Evolutionary conservation across 768 basidiomycete genomes (phyloP).

Genomic region (Nidula microcarpa): DNA sequence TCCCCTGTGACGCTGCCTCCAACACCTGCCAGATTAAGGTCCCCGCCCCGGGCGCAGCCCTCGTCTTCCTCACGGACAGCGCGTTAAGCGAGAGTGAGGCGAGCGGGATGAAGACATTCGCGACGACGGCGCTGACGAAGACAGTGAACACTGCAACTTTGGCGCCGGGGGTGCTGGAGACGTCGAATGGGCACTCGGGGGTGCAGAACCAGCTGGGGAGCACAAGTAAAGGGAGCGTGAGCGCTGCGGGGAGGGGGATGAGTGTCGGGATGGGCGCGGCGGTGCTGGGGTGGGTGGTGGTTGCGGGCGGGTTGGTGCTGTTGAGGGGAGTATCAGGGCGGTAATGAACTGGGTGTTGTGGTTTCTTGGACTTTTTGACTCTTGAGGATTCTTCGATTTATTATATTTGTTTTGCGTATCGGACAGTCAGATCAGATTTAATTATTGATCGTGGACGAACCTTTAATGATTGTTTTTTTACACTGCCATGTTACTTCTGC

Average conservation of each 20-base stretch:
- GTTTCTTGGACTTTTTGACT: too few species aligned
- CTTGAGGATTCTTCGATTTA: too few species aligned
- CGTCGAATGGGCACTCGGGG: slow-evolving; percentile 54
- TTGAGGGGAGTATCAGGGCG: not conserved
- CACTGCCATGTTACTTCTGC: too few species aligned
- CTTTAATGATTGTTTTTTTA: too few species aligned
- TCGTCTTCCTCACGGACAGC: slow-evolving; percentile 62
- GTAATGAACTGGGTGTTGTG: not conserved
- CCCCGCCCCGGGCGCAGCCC: slow-evolving; percentile 68
- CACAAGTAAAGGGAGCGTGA: slow-evolving; percentile 32
- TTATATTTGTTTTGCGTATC: too few species aligned
- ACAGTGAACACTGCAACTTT: slow-evolving; percentile 50
- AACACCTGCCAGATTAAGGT: slow-evolving; percentile 60
- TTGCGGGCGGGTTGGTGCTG: not conserved
- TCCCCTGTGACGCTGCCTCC: slow-evolving; percentile 52
- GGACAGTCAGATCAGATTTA: too few species aligned
- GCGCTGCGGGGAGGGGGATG: slow-evolving; percentile 4
- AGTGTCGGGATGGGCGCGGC: not conserved
- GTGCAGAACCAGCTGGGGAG: slow-evolving; percentile 25
- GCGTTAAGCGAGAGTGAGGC: slow-evolving; percentile 25
- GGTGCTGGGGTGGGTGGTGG: not conserved
- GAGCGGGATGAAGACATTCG: slow-evolving; percentile 37
- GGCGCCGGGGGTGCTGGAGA: slow-evolving; percentile 51
- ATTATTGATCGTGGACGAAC: too few species aligned
- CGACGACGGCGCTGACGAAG: slow-evolving; percentile 51